Percentiles rank a stretch among this genome's conserved stretches.
phyloP scores from a whole-genome alignment of 1,284 basidiomycete species.

The Ceratobasidium sp. region DNA sequence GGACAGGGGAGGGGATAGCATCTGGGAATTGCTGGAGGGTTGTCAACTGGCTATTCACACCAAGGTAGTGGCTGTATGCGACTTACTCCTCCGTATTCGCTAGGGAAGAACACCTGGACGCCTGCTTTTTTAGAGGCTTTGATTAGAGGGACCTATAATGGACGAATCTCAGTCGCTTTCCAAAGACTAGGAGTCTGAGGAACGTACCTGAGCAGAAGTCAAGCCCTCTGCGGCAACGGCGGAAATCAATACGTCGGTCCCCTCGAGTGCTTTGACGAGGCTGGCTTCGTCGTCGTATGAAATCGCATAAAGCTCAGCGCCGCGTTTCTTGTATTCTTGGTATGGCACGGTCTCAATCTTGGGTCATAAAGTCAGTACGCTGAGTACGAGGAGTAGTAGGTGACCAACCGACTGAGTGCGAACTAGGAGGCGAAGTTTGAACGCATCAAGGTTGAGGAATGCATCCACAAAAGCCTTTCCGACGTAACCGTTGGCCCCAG shows the following conservation, averaged over 20 bases:
- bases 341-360: not conserved
- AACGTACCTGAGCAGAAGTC: not conserved
- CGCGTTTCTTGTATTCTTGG: slow-evolving; percentile 14
- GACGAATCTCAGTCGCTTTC: not conserved
- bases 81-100: slow-evolving; percentile 14
- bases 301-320: not conserved
- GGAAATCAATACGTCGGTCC: slow-evolving; percentile 18
- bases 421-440: not conserved
- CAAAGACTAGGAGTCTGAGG: not conserved
- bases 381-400: not conserved
- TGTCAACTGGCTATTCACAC: too few relatives aligned
- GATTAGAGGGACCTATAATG: not conserved
- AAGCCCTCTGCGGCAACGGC: not conserved
- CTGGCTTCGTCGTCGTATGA: slow-evolving; percentile 22
- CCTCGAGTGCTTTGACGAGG: slow-evolving; percentile 15
- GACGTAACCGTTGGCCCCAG: slow-evolving; percentile 14
- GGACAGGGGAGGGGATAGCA: not conserved
- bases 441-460: not conserved
- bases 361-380: not conserved
- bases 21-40: slow-evolving; percentile 1
- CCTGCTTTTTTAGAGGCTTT: slow-evolving; percentile 10
- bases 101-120: slow-evolving; percentile 22
- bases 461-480: slow-evolving; percentile 11
- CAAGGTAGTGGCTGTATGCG: not conserved
- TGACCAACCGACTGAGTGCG: not conserved